phyloP scores from a whole-genome alignment of 805 yeast species.

The Brettanomyces custersianus region DNA sequence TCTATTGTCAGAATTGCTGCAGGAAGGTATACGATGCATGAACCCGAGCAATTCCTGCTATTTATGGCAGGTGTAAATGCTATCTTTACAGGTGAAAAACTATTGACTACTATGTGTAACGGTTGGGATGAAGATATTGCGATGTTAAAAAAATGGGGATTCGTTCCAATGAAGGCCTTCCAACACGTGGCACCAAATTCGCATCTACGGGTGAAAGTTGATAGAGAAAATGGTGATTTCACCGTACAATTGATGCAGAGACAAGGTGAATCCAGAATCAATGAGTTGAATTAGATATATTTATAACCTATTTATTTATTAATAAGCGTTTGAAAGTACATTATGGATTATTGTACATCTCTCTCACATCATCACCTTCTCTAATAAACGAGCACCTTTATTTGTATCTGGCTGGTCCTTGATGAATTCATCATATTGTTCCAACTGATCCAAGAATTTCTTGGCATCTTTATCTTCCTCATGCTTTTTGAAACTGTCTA shows the following conservation, averaged over 20 bases:
- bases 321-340: no score
- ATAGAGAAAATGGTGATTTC: no score
- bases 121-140: conserved; percentile 77
- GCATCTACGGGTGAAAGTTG: conserved; percentile 2
- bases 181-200: conserved; percentile 3
- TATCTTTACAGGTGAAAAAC: conserved; percentile 70
- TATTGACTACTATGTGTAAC: conserved; percentile 76
- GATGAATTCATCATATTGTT: conserved; percentile 37
- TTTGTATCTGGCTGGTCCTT: conserved; percentile 33
- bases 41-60: conserved; percentile 63
- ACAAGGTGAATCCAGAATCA: no score
- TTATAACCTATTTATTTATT: background rate
- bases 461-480: conserved; percentile 31
- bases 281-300: no score
- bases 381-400: conserved; percentile 55
- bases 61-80: conserved; percentile 77
- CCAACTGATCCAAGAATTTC: conserved; percentile 44
- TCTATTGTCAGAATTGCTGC: conserved; percentile 70
- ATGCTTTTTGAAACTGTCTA: conserved; percentile 48
- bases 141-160: conserved; percentile 65
- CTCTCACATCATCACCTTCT: conserved; percentile 18
- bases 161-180: conserved; percentile 14
- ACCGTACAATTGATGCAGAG: no score
- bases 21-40: conserved; percentile 75
- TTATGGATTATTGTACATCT: background rate